These are phyloP conservation scores for Flaveria trinervia DNA, from an alignment of 129 eudicot species.

Conservation along the genomic window DNA sequence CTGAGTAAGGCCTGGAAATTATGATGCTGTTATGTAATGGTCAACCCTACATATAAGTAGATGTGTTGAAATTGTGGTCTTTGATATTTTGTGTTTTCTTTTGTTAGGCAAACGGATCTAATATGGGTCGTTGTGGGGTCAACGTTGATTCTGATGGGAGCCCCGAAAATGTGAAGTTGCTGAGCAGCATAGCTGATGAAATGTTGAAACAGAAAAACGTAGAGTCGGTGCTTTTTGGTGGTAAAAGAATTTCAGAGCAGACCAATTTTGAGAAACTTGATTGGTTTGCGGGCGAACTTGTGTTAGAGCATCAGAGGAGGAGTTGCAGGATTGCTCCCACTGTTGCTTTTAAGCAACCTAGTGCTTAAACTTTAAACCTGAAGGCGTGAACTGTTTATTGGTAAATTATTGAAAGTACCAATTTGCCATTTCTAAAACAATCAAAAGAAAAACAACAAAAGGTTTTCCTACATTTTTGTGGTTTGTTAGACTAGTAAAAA, in stretches of 20 bases:
- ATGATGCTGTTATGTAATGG: conserved; percentile 18
- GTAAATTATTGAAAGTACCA: not conserved
- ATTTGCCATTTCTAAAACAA: not conserved
- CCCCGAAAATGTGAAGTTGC: conserved; percentile 63
- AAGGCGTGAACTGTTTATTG: not conserved
- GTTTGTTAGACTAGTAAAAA: no score
- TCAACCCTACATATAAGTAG: not conserved
- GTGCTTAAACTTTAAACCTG: conserved; percentile 29
- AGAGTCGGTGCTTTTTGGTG: conserved; percentile 82
- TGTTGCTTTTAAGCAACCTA: conserved; percentile 89
- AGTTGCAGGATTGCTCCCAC: conserved; percentile 97
- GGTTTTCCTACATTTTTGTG: no score
- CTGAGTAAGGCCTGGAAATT: conserved; percentile 9
- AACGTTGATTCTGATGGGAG: conserved; percentile 70
- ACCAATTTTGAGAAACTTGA: conserved; percentile 85
- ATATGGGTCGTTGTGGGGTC: conserved; percentile 58
- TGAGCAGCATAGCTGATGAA: conserved; percentile 73
- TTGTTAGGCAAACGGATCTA: conserved; percentile 76
- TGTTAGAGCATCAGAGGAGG: conserved; percentile 94
- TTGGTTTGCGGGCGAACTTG: conserved; percentile 91
- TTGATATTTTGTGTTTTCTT: not conserved
- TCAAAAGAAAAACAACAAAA: no score
- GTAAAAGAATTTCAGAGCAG: conserved; percentile 74
- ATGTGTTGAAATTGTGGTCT: not conserved
- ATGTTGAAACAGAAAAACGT: conserved; percentile 92